Evolutionary conservation across 257 asterid genomes (phyloP), one percentile per base, ranked within the genome.

Genomic region (Vinca minor): DNA sequence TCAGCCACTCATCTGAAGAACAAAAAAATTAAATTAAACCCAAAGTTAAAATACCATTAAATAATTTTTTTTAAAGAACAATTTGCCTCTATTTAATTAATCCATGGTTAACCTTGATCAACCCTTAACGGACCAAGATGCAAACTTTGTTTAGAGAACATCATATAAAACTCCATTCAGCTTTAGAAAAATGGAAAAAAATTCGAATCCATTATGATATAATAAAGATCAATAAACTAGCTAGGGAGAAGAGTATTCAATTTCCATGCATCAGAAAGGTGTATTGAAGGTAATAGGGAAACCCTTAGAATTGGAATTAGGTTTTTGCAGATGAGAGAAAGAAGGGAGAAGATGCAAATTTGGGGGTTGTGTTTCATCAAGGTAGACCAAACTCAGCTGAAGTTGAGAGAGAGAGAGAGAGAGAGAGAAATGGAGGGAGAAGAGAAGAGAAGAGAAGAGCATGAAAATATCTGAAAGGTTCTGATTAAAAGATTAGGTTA

Each of bases 1-100:
- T 52, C 63, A 14, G 18, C 68, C 47, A 52, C 48, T 58, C 49
- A 54, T 69, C 68, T 62, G 68, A 15, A 62, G 5, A 25, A 21
- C 3, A 44, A 13, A 14, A 44, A 15, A 14, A n/a, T n/a, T n/a
- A n/a, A n/a, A n/a, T n/a, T n/a, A 1, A 41, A n/a, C 29, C 38
- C 42, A 53, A 12, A 23, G 10, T 38, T 47, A 59, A 48, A 6
- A 59, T 35, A 20, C 25, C 48, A 17, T 48, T 26, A 48, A 8
- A 60, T n/a, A 60, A 42, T 15, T 41, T n/a, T n/a, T n/a, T n/a
- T n/a, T n/a, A 3, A 69, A 9, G 36, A 29, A 15, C 63, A 50
- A 61, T 26, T 42, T 48, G 63, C 32, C 14, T 53, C 58, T 41
- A 62, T 61, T 31, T 62, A 39, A 31, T 69, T 29, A 38, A 23